A percentile compares a stretch with the other conserved stretches of the same genome.
These are phyloP conservation scores for Picea abies DNA, from an alignment of 83 land plant genomes.

Conservation along the genomic window DNA sequence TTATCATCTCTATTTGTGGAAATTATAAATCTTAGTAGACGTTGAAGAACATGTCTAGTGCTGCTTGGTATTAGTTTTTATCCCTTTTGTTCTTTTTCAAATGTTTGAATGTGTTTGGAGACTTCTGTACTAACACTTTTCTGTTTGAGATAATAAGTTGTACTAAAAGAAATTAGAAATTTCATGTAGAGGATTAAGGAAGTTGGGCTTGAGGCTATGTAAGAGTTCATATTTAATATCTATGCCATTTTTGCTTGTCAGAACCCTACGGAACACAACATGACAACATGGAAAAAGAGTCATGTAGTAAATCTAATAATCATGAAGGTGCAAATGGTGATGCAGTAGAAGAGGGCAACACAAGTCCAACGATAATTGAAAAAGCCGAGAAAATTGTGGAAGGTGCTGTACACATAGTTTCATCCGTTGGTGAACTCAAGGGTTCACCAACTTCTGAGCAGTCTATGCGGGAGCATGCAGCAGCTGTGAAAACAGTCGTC, in stretches of 20 bases:
- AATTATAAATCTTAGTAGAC: too few species aligned
- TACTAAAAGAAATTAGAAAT: background rate
- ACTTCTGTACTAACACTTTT: background rate
- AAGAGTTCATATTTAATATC: background rate
- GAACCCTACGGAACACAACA: constrained; percentile 5
- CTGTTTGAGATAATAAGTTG: background rate
- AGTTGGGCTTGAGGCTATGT: background rate
- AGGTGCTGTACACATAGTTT: constrained; percentile 4
- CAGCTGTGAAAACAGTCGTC: constrained; percentile 15
- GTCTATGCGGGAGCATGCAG: background rate
- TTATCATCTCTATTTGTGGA: too few species aligned
- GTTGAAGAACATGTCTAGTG: too few species aligned
- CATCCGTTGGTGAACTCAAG: constrained; percentile 16
- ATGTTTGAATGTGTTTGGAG: background rate
- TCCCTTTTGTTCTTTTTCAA: background rate
- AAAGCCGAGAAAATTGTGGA: constrained; percentile 16
- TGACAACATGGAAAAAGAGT: constrained; percentile 11
- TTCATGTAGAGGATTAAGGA: background rate
- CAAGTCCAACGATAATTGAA: background rate
- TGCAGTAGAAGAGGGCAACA: background rate
- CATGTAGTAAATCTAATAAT: background rate
- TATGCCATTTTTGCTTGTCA: background rate
- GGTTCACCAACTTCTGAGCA: background rate
- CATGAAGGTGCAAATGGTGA: background rate
- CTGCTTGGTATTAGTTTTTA: background rate